Conservation (phyloP, 2,329 filamentous ascomycete genomes). For the Pseudocercospora eumusae region DNA sequence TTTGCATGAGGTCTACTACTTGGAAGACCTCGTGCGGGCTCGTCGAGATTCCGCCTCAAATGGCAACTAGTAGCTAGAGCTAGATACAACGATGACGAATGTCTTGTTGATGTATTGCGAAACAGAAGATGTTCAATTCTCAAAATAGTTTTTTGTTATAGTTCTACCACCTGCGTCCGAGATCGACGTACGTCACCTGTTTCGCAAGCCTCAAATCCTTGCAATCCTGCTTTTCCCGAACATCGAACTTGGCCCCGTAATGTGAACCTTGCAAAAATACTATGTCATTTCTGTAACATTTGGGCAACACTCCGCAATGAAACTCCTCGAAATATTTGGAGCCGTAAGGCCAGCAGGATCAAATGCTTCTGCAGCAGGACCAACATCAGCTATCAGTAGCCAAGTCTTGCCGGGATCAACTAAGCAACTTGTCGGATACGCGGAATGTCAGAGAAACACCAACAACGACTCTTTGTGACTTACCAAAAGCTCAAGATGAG, state of each 20-base stretch:
- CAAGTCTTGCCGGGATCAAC: background rate
- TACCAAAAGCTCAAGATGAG: conserved; percentile 6
- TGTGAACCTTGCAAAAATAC: background rate
- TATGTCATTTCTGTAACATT: conserved; percentile 5
- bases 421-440: background rate
- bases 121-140: background rate
- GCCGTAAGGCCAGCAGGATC: background rate
- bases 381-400: background rate
- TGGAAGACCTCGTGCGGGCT: conserved; percentile 9
- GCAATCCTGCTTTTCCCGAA: conserved; percentile 4
- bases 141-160: no score
- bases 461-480: background rate
- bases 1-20: conserved; percentile 8
- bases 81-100: no score
- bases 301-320: background rate
- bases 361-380: background rate
- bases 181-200: conserved; percentile 5
- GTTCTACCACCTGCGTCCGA: background rate
- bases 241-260: background rate
- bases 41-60: background rate
- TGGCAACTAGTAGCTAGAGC: background rate
- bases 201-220: background rate
- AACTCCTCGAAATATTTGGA: background rate
- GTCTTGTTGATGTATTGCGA: background rate
- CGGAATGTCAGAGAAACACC: conserved; percentile 6